Evolutionary conservation across 345 rosid genomes (phyloP).

Genomic region (Brassica rapa): DNA sequence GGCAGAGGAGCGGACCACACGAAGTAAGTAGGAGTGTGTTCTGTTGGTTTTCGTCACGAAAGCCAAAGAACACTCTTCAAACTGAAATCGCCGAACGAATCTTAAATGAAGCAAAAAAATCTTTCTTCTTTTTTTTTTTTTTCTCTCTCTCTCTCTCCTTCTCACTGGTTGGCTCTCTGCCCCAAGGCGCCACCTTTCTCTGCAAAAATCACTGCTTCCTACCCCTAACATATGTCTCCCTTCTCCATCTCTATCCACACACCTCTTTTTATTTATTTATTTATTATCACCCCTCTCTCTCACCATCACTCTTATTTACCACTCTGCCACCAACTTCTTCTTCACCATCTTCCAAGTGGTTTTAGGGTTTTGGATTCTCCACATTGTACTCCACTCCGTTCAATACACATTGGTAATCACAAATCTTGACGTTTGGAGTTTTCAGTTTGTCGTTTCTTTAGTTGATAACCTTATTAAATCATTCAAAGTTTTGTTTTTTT

Average conservation of each 20-base stretch:
- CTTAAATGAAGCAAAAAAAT: constrained; percentile 39
- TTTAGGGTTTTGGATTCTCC: constrained; percentile 51
- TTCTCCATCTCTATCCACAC: constrained; percentile 7
- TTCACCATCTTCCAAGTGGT: constrained; percentile 16
- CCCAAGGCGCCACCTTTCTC: constrained; percentile 47
- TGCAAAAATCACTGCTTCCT: constrained; percentile 36
- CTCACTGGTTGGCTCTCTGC: constrained; percentile 48
- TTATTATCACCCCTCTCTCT: constrained; percentile 37
- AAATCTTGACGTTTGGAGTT: constrained; percentile 51
- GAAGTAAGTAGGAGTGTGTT: constrained; percentile 4
- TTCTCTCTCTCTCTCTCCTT: constrained; percentile 6
- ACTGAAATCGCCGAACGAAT: constrained; percentile 48
- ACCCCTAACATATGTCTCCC: constrained; percentile 25
- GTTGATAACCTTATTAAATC: constrained; percentile 9
- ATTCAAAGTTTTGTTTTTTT: constrained; percentile 25
- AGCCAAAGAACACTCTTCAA: constrained; percentile 1
- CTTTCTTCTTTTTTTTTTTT: neutral
- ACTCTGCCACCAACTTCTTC: constrained; percentile 41
- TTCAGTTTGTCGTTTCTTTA: constrained; percentile 52
- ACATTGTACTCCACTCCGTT: constrained; percentile 48
- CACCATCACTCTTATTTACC: constrained; percentile 56
- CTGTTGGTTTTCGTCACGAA: constrained; percentile 11
- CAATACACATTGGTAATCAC: constrained; percentile 40
- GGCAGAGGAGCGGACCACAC: constrained; percentile 39
- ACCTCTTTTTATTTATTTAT: constrained; percentile 8